Base-by-base conservation (phyloP, 257 asterid genomes). In the Ehretia macrophylla region DNA sequence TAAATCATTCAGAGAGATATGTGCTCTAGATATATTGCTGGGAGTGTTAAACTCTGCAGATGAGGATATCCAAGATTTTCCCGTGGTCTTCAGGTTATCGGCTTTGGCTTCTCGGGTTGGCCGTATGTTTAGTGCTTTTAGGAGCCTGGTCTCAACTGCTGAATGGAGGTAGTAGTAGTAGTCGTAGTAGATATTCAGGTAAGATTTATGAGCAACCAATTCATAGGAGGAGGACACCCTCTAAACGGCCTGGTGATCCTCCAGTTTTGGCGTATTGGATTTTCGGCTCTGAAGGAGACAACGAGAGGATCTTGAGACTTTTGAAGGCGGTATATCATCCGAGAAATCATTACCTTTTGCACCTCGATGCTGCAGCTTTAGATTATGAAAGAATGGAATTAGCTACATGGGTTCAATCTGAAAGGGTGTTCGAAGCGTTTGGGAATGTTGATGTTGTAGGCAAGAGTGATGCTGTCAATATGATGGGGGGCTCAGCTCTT, bases 211-310 rank as follows among this genome's bases (percentile, higher is more conserved):
- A 65, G 19, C 62, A 17, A 21, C 5, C 59, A 45, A 50, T 49
- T 8, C 64, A 75, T 9, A 52, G 35, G 44, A 72, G 32, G 46
- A 76, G 55, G 68, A 3, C 22, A 11, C 79, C 76, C 0, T 51
- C 67, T 3, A 80, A 76, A 57, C 81, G 81, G 67, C 59, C 69
- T 19, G 51, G 57, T 46, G 55, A 74, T 16, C 81, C 85, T 14
- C 83, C 83, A 17, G 37, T 79, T 46, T 22, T 81, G 50, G 92
- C 92, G 8, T 84, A 84, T 58, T 77, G 79, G 86, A 72, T 81
- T 45, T 69, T 81, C 3, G 88, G 92, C 10, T 57, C 74, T 8
- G 19, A 8, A 38, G 86, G 86, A 17, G 84, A 84, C 3, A 65
- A 62, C 32, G 21, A 42, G 64, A 77, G 78, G 60, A 79, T 84